These are phyloP conservation scores for Fraxinus paxiana DNA, from an alignment of 305 asterid genomes.

Conservation along the genomic window DNA sequence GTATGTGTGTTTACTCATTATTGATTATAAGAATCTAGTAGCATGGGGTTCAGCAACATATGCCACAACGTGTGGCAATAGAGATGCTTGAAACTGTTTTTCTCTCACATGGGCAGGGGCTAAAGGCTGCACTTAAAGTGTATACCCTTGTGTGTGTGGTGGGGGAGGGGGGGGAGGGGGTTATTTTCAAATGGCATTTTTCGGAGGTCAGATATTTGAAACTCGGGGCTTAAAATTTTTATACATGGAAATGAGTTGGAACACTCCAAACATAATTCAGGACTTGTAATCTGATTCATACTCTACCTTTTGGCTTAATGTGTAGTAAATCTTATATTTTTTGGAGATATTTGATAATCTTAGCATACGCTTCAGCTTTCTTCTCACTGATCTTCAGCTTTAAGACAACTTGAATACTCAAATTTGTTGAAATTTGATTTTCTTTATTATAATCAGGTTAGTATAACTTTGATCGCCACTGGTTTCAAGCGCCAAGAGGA, in stretches of 20 bases:
- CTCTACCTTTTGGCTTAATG: neutral
- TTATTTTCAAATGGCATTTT: neutral
- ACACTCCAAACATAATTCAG: neutral
- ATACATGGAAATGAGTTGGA: neutral
- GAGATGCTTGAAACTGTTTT: neutral
- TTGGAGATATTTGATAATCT: neutral
- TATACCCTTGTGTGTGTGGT: neutral
- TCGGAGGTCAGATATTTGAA: neutral
- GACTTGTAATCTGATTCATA: neutral
- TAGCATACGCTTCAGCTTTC: neutral
- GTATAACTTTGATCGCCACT: constrained; percentile 91
- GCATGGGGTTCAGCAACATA: neutral
- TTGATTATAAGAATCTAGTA: neutral
- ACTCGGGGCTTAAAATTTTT: neutral
- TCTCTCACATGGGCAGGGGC: neutral
- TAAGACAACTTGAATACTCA: neutral
- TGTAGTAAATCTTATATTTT: neutral
- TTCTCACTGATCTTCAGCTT: neutral
- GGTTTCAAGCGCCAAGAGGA: constrained; percentile 94
- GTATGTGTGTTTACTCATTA: neutral
- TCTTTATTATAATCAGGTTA: constrained; percentile 50
- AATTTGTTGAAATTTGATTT: constrained; percentile 19
- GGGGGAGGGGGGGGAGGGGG: neutral
- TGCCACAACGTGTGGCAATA: neutral
- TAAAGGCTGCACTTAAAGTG: neutral